Evolutionary conservation across 805 yeast species (phyloP).

Genomic region (Cyberlindnera saturnus): DNA sequence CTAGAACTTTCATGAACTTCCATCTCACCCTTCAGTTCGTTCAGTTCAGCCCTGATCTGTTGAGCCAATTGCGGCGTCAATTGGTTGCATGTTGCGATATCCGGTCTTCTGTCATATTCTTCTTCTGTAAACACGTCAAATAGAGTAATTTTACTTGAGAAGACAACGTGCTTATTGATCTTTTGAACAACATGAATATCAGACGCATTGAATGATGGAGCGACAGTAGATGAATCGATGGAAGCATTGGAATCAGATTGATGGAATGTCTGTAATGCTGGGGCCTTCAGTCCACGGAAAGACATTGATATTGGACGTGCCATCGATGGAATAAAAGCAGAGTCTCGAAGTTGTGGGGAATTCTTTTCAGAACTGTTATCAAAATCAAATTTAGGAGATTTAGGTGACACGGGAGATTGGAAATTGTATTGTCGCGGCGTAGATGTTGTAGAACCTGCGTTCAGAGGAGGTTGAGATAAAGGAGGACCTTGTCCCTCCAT

Average conservation of each 20-base stretch:
- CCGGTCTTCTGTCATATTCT: conserved; percentile 92
- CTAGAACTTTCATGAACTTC: conserved; percentile 72
- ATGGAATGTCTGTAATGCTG: conserved; percentile 40
- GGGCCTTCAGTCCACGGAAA: conserved; percentile 57
- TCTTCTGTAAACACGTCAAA: conserved; percentile 79
- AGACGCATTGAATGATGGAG: conserved; percentile 18
- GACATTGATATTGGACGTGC: conserved; percentile 41
- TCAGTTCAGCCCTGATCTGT: conserved; percentile 78
- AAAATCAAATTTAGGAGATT: conserved; percentile 6
- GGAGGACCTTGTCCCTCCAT: conserved; percentile 12
- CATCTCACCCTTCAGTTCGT: conserved; percentile 75
- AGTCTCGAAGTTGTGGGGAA: conserved; percentile 20
- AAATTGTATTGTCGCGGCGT: neutral
- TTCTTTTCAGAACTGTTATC: conserved; percentile 1
- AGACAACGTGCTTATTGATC: conserved; percentile 37
- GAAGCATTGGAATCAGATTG: conserved; percentile 14
- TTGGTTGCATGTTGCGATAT: conserved; percentile 86
- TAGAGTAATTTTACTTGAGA: conserved; percentile 76
- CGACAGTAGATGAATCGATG: conserved; percentile 24
- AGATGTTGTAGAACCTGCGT: conserved; percentile 1
- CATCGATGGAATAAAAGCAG: conserved; percentile 11
- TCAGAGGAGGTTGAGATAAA: conserved; percentile 14
- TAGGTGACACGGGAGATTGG: conserved; percentile 1
- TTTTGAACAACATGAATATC: neutral
- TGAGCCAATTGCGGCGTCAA: conserved; percentile 84